A percentile compares a stretch with the other conserved stretches of the same genome.
Conservation (phyloP, 2,329 filamentous ascomycete species). For the Reticulascus tulasneorum region DNA sequence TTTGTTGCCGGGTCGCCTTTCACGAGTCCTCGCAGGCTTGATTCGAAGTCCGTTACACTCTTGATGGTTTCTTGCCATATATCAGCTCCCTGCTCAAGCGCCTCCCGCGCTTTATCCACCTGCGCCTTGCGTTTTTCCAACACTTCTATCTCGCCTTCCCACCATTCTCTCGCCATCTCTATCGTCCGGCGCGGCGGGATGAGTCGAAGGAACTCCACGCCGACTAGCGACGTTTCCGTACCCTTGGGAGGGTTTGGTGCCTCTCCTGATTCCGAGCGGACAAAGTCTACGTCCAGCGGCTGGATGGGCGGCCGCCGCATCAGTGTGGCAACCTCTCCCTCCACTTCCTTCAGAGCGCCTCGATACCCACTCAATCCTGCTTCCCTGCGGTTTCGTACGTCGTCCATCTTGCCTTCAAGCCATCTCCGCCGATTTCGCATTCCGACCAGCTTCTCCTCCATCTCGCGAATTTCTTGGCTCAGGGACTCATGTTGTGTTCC, state of each 20-base stretch:
- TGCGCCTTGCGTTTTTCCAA: conserved; percentile 51
- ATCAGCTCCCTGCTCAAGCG: conserved; percentile 62
- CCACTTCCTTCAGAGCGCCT: conserved; percentile 61
- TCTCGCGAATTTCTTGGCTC: conserved; percentile 58
- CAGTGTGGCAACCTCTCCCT: conserved; percentile 57
- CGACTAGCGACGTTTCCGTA: conserved; percentile 30
- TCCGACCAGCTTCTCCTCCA: conserved; percentile 60
- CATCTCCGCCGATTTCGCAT: conserved; percentile 58
- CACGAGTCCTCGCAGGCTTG: conserved; percentile 55
- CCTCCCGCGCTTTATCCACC: conserved; percentile 58
- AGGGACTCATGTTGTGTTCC: conserved; percentile 49
- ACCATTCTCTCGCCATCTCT: conserved; percentile 69
- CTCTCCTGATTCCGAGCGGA: not conserved
- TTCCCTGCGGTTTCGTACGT: conserved; percentile 62
- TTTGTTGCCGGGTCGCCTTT: conserved; percentile 23
- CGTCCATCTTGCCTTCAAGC: conserved; percentile 56
- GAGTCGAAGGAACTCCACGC: conserved; percentile 55
- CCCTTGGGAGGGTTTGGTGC: conserved; percentile 15
- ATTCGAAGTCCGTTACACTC: conserved; percentile 62
- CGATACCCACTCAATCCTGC: conserved; percentile 70
- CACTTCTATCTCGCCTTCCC: conserved; percentile 57
- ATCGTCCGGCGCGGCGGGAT: conserved; percentile 62
- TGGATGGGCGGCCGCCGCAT: conserved; percentile 53
- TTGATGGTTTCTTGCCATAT: conserved; percentile 63
- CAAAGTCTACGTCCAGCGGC: conserved; percentile 39